Conservation (phyloP, 2,329 filamentous ascomycete species). For the Arthroderma sp. region DNA sequence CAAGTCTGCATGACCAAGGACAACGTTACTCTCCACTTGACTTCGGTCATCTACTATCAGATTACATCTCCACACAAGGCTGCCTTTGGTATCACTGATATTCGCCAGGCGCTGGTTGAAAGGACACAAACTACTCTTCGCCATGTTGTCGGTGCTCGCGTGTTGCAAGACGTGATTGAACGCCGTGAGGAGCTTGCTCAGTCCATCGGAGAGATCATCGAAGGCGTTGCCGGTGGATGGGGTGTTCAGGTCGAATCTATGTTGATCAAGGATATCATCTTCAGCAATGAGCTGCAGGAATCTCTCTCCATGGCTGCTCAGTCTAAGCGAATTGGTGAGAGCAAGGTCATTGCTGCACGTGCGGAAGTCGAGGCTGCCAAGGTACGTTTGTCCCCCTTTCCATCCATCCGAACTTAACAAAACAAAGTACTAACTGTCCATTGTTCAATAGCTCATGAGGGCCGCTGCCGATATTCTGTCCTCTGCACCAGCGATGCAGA, state of each 20-base stretch:
- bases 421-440: neutral
- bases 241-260: conserved; percentile 94
- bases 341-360: conserved; percentile 93
- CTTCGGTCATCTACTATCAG: conserved; percentile 98
- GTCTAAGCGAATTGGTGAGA: conserved; percentile 95
- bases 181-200: conserved; percentile 93
- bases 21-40: conserved; percentile 88
- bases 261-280: conserved; percentile 99
- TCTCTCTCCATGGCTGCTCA: conserved; percentile 96
- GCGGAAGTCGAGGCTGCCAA: conserved; percentile 95
- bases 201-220: conserved; percentile 93
- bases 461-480: conserved; percentile 86
- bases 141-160: conserved; percentile 88
- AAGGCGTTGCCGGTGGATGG: conserved; percentile 87
- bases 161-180: conserved; percentile 96
- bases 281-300: conserved; percentile 89
- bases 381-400: conserved; percentile 36
- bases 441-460: conserved; percentile 25
- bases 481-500: conserved; percentile 93
- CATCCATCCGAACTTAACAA: neutral
- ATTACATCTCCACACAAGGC: conserved; percentile 92
- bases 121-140: conserved; percentile 95
- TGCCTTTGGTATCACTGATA: conserved; percentile 89
- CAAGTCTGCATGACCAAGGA: conserved; percentile 99
- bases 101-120: conserved; percentile 91